Percentiles rank a stretch among this genome's conserved stretches.
phyloP scores from a whole-genome alignment of 176 grass and related monocot species.

The Saccharum spontaneum region DNA sequence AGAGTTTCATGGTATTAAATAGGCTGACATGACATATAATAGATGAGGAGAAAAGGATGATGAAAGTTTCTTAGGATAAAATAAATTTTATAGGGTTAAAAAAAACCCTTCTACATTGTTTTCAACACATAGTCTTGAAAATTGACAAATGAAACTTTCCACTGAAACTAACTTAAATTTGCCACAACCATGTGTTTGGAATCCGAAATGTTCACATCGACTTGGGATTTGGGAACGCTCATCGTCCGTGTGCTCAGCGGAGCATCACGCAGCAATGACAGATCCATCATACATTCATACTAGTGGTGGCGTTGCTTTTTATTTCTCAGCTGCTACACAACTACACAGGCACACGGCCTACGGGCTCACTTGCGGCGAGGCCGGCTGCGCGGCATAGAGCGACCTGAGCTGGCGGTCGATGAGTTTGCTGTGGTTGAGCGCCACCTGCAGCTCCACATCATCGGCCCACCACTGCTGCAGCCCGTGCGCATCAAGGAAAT shows the following conservation, averaged over 20 bases:
- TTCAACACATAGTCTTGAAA: no score
- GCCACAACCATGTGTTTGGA: neutral
- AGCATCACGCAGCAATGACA: neutral
- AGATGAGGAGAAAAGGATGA: no score
- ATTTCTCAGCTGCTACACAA: neutral
- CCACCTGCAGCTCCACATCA: conserved; percentile 72
- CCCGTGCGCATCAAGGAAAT: conserved; percentile 74
- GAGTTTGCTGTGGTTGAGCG: conserved; percentile 74
- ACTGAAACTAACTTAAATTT: neutral
- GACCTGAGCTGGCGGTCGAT: conserved; percentile 77
- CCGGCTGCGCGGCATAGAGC: conserved; percentile 46
- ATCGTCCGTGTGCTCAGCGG: neutral
- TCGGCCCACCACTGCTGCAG: conserved; percentile 89
- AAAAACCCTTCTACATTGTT: no score
- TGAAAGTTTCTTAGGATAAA: no score
- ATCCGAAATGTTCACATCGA: neutral
- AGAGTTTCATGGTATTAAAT: no score
- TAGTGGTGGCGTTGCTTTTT: neutral
- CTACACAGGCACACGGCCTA: neutral
- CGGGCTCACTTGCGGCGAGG: neutral
- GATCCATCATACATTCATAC: neutral
- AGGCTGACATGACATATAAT: no score
- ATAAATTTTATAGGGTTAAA: no score
- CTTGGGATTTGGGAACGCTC: neutral
- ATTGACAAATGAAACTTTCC: no score